phyloP scores from a whole-genome alignment of 768 basidiomycete genomes.

The Suillus placidus region DNA sequence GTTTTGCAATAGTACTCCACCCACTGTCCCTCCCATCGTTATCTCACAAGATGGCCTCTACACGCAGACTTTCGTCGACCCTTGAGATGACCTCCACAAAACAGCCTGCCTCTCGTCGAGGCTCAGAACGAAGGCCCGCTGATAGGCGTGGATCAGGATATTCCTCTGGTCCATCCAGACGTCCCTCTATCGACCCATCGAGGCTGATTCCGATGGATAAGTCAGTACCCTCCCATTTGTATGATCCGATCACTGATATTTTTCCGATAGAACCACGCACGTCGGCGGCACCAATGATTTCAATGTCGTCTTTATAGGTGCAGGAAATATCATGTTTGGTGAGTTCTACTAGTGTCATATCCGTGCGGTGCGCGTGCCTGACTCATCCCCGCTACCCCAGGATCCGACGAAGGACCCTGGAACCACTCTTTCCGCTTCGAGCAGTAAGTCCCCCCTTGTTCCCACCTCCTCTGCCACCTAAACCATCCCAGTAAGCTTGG shows the following conservation, averaged over 20 bases:
- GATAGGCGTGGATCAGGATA: slow-evolving; percentile 55
- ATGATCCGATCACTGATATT: slow-evolving; percentile 11
- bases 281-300: slow-evolving; percentile 71
- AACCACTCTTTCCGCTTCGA: slow-evolving; percentile 91
- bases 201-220: slow-evolving; percentile 81
- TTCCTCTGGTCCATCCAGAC: slow-evolving; percentile 52
- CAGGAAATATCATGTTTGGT: slow-evolving; percentile 99
- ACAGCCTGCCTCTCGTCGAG: slow-evolving; percentile 43
- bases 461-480: slow-evolving; percentile 10
- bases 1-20: slow-evolving; percentile 1
- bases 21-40: neutral
- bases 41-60: slow-evolving; percentile 17
- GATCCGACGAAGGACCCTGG: slow-evolving; percentile 89
- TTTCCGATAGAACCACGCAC: slow-evolving; percentile 45
- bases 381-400: slow-evolving; percentile 39
- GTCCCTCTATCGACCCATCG: slow-evolving; percentile 77
- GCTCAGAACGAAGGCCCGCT: slow-evolving; percentile 45
- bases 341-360: slow-evolving; percentile 17
- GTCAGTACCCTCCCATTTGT: slow-evolving; percentile 39
- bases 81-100: slow-evolving; percentile 37
- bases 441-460: slow-evolving; percentile 54
- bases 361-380: neutral
- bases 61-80: slow-evolving; percentile 30
- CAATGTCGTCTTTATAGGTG: slow-evolving; percentile 94
- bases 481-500: slow-evolving; percentile 77